Evolutionary conservation across 257 asterid species (phyloP), one percentile per base, ranked within the genome.

Genomic region (Marsdenia floribunda): DNA sequence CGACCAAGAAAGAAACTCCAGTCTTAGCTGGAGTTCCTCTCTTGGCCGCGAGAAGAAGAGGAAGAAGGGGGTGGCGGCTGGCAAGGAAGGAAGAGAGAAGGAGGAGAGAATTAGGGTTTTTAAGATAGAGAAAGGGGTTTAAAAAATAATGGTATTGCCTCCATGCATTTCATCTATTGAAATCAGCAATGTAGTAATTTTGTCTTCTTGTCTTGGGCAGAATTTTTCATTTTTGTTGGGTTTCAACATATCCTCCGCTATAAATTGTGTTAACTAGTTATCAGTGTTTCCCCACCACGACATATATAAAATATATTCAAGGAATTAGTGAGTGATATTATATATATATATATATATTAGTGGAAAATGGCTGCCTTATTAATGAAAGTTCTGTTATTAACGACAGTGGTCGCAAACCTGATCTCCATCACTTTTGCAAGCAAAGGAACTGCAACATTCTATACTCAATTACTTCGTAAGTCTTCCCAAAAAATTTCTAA

Each of bases 381-480:
- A 44, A 35, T 40, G 2, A 37, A 37, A 37, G 50, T 37, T 37
- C 24, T 66, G 49, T 35, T 66, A 40, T 13, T 66, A 8, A 9
- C n/a, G 22, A 3, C 26, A 0, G 0, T 66, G 13, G 16, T 38
- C 15, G 49, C 21, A 18, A 37, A 4, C 71, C 71, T 66, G 11
- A 24, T 40, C 35, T 66, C 71, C 6, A 66, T 66, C 6, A 14
- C 14, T 37, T 16, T 18, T 66, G 71, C 71, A 66, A 40, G 13
- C 22, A 33, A 64, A 64, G 69, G 69, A 13, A 33, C 69, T 13
- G 69, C 69, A 33, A 66, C 71, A 35, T 66, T 66, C 50, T 66
- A 66, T 18, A 66, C 71, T 40, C 11, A 66, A 37, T 66, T 66
- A 38, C 29, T 66, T 38, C 71, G 71, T 66, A 66, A 66, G 71